Base-by-base conservation (phyloP, 208 protist species). In the Leptomonas seymouri region DNA sequence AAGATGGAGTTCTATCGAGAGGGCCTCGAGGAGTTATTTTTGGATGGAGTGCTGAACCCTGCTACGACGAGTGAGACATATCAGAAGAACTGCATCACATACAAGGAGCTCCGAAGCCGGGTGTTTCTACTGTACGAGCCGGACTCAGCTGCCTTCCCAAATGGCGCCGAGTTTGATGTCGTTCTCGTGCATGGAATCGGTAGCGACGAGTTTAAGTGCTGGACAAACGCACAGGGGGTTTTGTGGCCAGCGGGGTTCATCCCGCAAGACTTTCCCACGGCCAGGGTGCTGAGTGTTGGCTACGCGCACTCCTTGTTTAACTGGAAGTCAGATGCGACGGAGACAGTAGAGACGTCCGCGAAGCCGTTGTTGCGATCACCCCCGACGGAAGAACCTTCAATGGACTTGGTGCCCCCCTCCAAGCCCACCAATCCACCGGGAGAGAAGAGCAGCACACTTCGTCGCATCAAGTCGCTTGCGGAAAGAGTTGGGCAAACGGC, bases 181-280 rank as follows among this genome's bases (percentile, higher is more conserved):
- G 81, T 90, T 2, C 69, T 90, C 16, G 21, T 90, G n/a, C 86
- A 92, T 55, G 86, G 86, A 9, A 84, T 92, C 58, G 86, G 86
- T 0, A 92, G 86, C 60, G 77, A 81, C 48, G 82, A 88, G 61
- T 87, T 92, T 54, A 79, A 76, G 14, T 88, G 83, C 71, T 92
- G 86, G 86, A 83, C 70, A 2, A 89, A 84, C 36, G 54, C 53
- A 11, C 74, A 83, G 41, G 81, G 79, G 3, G 44, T 92, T 21
- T 27, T 92, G 0, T 92, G 86, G 86, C 86, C 86, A 11, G 86
- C 83, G 8, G 67, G 69, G 0, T 92, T 87, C 61, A 39, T 92
- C 31, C 83, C 86, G 12, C 86, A 92, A 41, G 86, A 92, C 48
- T 92, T 89, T 55, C 86, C 83, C n/a, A 75, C 63, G 2, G 81